Evolutionary conservation across 1,284 basidiomycete species (phyloP), one percentile per base, ranked within the genome.

Genomic region (Fomitopsis schrenkii): DNA sequence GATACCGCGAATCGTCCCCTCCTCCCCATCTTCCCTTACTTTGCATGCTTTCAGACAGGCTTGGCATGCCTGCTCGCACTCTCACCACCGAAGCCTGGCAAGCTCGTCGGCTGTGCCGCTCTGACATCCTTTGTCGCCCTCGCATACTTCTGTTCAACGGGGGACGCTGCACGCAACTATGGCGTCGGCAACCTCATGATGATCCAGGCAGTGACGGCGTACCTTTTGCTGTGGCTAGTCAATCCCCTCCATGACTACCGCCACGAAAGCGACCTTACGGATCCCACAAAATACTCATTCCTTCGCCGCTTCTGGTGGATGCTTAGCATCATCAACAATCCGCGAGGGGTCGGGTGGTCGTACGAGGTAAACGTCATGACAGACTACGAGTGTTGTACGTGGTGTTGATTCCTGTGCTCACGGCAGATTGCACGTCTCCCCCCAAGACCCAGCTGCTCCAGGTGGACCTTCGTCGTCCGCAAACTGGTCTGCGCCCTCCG

Each of bases 201-300:
- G 41, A 38, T 30, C n/a, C 59, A 61, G 30, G 28, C 41, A 15
- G 50, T 61, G 26, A 57, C 55, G 8, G 59, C 59, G n/a, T 22
- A 35, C 40, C 52, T 57, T 9, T 36, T 61, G 3, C 42, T 56
- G 5, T 63, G 59, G 59, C 41, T 61, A 4, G 55, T 46, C n/a
- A 38, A 61, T 48, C 62, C 62, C 3, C 22, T 63, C 28, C 33
- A 26, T 8, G 55, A 63, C 8, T 59, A 58, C 35, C 53, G 57
- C 12, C 55, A 61, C 26, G 50, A 56, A 17, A 30, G 55, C 10
- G 62, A 63, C 42, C 28, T 22, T 12, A 12, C 28, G n/a, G n/a
- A 35, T 28, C 48, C 55, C n/a, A 14, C 33, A 15, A 35, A 26
- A 42, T 38, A 54, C 15, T 58, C 58, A 7, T 45, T 59, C 44